Base-by-base conservation (phyloP, 2,329 filamentous ascomycete genomes). In the Aspergillus ibericus region DNA sequence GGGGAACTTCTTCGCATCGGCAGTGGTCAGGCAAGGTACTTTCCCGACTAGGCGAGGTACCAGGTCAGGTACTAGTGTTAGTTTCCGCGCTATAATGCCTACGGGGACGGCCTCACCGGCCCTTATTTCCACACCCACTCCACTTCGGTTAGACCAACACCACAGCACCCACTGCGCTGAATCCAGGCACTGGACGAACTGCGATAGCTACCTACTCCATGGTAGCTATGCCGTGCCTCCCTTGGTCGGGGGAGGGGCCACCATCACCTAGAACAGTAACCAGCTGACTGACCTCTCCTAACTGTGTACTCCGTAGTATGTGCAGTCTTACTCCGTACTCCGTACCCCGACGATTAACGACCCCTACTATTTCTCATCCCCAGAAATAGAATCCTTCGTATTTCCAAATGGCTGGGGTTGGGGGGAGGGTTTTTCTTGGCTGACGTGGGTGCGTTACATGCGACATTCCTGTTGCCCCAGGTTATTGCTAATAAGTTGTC, bases 31-130 rank as follows among this genome's bases (percentile, higher is more conserved):
- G 25, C n/a, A 48, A 48, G 44, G 44, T 48, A 48, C 44, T 29
- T 48, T 48, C 44, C 44, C 44, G 44, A 48, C 44, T 48, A 48
- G 44, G 44, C 44, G 44, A 48, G 44, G 44, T 48, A 48, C 44
- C 44, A 48, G 44, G 42, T 47, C 44, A 48, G 44, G 42, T 47
- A 25, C 42, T 47, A 27, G 42, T 42, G 18, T 20, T 18, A 20
- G 18, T 42, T 42, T 42, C 3, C 29, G 29, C 29, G 29, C 29
- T 32, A 32, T 5, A 16, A 10, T 6, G 15, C 16, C 16, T 40
- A 10, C n/a, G 35, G 13, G 35, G 35, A 38, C 35, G n/a, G 22
- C 22, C 22, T 25, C 22, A 22, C 18, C 9, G 2, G 10, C 38
- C 18, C 38, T 42, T 20, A 42, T 42, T 42, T 22, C 38, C 38